These are phyloP conservation scores for Carex pumila DNA, from an alignment of 176 grass and related monocot species.

Conservation along the genomic window DNA sequence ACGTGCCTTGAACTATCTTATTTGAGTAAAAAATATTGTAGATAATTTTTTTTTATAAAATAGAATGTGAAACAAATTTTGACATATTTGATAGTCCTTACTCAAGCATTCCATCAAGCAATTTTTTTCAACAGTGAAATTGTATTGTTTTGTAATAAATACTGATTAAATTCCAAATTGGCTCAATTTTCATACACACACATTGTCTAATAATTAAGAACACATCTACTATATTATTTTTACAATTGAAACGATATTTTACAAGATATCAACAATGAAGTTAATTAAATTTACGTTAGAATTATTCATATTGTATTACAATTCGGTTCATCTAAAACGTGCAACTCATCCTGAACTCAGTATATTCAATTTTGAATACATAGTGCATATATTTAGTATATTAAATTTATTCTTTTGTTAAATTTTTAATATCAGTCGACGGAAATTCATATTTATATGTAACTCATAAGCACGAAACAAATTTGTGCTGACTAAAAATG, in stretches of 20 bases:
- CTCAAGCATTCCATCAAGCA: too few species aligned
- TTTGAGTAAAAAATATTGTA: too few species aligned
- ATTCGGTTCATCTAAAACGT: too few species aligned
- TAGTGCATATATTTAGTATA: neutral
- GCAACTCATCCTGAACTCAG: too few species aligned
- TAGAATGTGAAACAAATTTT: neutral
- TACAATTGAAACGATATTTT: neutral
- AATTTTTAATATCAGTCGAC: too few species aligned
- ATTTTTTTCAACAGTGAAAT: too few species aligned
- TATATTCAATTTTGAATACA: neutral
- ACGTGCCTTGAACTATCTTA: too few species aligned
- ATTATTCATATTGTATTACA: too few species aligned
- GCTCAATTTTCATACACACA: neutral
- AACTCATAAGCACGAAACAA: neutral
- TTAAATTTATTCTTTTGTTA: too few species aligned
- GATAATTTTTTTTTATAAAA: too few species aligned
- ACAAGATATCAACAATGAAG: neutral
- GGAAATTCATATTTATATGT: too few species aligned
- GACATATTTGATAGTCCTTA: neutral
- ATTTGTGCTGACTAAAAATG: neutral
- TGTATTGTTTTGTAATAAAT: neutral
- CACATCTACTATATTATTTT: neutral
- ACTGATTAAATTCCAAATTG: neutral
- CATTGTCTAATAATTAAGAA: neutral
- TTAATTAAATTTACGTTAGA: too few species aligned